Evolutionary conservation across 768 basidiomycete genomes (phyloP), one percentile per base, ranked within the genome.

Genomic region (Amanita pallidorosea): DNA sequence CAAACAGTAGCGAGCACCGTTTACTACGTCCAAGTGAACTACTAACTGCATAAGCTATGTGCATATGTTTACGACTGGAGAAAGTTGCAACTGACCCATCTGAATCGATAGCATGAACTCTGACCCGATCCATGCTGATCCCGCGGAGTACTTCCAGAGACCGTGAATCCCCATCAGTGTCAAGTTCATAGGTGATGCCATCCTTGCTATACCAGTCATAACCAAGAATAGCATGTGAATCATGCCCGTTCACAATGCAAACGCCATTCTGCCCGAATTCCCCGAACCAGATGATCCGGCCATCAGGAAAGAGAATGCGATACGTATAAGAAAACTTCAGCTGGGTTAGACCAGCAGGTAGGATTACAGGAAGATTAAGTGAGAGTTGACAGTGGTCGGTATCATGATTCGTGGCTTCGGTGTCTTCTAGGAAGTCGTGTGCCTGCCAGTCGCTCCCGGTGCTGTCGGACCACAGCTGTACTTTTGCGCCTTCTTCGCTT

Each of bases 271-370:
- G 64, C 12, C 70, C 68, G 53, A 63, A 72, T 13, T 62, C 53
- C 7, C 76, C 76, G 20, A 77, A 64, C 77, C 77, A 79, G 47
- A 60, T 60, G 38, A 71, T 62, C 45, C 67, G 59, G 27, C 75
- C 75, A 15, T 61, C 61, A 13, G 73, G 60, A 60, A 74, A 70
- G 2, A 69, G 50, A 17, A 80, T 48, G 35, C 78, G 70, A 58
- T 77, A 80, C 0, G 77, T 80, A 60, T 71, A 75, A 15, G 67
- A 67, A 54, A 66, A 73, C 11, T 45, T 17, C n/a, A 51, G 27
- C 5, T 45, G 41, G 7, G 42, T 13, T 12, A 51, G 33, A 29
- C 22, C 38, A 35, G 44, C 22, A 33, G 37, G 43, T 38, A 31
- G 49, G 9, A 45, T 33, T 23, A 51, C 42, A 23, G 50, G 34